These are phyloP conservation scores for Fomitopsis pinicola DNA, from an alignment of 1,284 basidiomycete genomes.

Conservation along the genomic window DNA sequence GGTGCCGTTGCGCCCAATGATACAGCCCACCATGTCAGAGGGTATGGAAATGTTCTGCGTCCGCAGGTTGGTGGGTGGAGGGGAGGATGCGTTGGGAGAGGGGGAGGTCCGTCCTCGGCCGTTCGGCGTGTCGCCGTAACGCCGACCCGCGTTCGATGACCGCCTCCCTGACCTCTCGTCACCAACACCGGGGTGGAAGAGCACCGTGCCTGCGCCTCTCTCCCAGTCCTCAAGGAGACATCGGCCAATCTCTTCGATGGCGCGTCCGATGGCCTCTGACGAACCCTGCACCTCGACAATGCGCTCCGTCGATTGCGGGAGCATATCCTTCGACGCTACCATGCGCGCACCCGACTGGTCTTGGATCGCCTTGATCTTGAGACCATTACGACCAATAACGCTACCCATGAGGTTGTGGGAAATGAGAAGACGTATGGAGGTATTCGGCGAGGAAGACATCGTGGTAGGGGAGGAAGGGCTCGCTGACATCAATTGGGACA, in stretches of 20 bases:
- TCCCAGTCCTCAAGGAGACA: constrained; percentile 98
- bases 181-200: constrained; percentile 89
- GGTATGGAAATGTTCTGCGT: constrained; percentile 99
- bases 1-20: constrained; percentile 93
- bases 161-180: constrained; percentile 59
- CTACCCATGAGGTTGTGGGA: constrained; percentile 99
- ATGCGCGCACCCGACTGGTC: constrained; percentile 95
- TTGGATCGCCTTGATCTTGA: constrained; percentile 99
- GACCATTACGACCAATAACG: constrained; percentile 94
- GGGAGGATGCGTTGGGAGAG: constrained; percentile 57
- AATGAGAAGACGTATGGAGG: constrained; percentile 92
- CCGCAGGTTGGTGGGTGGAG: constrained; percentile 73
- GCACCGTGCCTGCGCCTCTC: constrained; percentile 86
- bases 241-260: constrained; percentile 92
- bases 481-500: constrained; percentile 82
- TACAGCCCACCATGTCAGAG: constrained; percentile 98
- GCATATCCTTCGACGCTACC: constrained; percentile 98
- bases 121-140: constrained; percentile 43
- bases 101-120: constrained; percentile 60
- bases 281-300: constrained; percentile 96
- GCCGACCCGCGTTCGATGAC: constrained; percentile 29
- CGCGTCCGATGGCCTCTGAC: constrained; percentile 87
- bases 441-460: constrained; percentile 63
- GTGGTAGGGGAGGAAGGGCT: constrained; percentile 65
- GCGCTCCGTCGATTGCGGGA: constrained; percentile 97